phyloP scores from a whole-genome alignment of 1,284 basidiomycete genomes.

The Boletus calvinii region DNA sequence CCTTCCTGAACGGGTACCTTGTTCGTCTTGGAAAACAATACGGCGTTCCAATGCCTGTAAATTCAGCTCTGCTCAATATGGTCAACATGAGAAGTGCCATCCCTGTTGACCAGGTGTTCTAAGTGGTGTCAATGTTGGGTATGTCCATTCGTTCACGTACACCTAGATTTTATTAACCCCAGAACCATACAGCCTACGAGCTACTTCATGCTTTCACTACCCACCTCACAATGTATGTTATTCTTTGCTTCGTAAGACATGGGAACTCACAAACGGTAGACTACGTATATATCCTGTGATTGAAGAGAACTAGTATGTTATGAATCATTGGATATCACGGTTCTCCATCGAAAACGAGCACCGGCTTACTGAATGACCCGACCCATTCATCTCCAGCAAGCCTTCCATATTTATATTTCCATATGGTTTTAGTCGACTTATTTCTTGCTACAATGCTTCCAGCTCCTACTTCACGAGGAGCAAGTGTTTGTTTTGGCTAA shows the following conservation, averaged over 20 bases:
- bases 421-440: neutral
- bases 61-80: constrained; percentile 61
- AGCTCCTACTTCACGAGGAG: too few relatives aligned
- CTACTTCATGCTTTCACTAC: neutral
- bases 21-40: constrained; percentile 62
- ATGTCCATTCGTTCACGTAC: constrained; percentile 2
- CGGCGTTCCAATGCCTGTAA: constrained; percentile 62
- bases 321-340: neutral
- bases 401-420: neutral
- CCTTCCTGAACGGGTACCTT: constrained; percentile 89
- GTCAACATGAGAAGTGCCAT: constrained; percentile 49
- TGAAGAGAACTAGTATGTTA: too few relatives aligned
- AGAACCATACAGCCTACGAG: neutral
- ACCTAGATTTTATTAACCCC: constrained; percentile 1
- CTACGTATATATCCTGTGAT: neutral
- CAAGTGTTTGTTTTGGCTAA: too few relatives aligned
- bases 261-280: neutral
- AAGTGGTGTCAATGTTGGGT: constrained; percentile 1
- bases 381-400: neutral
- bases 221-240: neutral
- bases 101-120: constrained; percentile 45
- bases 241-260: neutral
- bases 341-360: neutral
- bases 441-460: too few relatives aligned
- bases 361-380: neutral